Base-by-base conservation (phyloP, 1,139 yeast genomes). In the Sugiyamaella sp. region DNA sequence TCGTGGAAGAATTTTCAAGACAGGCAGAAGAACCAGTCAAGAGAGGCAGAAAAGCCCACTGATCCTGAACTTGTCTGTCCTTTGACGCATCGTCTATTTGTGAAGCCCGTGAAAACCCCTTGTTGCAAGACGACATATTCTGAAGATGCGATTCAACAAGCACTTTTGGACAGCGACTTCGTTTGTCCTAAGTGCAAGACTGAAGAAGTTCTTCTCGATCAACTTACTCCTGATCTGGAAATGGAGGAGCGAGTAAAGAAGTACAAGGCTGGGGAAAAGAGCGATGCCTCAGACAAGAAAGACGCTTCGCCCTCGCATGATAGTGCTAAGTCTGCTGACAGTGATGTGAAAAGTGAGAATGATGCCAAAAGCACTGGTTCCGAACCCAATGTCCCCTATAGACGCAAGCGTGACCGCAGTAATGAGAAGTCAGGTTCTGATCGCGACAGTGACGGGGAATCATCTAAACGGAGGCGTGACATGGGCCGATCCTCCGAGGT, bases 1-100 rank as follows among this genome's bases (percentile, higher is more conserved):
- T 87, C 98, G 0, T 95, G 99, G 99, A 84, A 85, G 55, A 82
- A 79, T 52, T 90, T 84, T 68, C 96, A 89, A 69, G 74, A 74
- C 46, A 71, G 72, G 51, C 75, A 78, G 21, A 81, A 66, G 62
- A 81, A 81, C 49, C 74, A 75, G 39, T 48, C 57, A 4, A 55
- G 60, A 42, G 58, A 57, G 21, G 58, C 58, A 9, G 57, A 54
- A 24, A 73, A 73, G 58, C 79, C 81, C 60, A 74, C 80, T 49
- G 86, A 85, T 63, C 77, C 76, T 4, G 85, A 84, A 27, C 74
- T 93, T 49, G 75, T 81, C 38, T 81, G 85, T 57, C 84, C 86
- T 0, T 62, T 80, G n/a, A 77, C 83, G 1, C 80, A 80, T 25
- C 82, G 81, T 52, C 72, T 90, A 6, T 76, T 89, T 67, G 77